Conservation (phyloP, 176 grass and related monocot species). For the Eragrostis nindensis region DNA sequence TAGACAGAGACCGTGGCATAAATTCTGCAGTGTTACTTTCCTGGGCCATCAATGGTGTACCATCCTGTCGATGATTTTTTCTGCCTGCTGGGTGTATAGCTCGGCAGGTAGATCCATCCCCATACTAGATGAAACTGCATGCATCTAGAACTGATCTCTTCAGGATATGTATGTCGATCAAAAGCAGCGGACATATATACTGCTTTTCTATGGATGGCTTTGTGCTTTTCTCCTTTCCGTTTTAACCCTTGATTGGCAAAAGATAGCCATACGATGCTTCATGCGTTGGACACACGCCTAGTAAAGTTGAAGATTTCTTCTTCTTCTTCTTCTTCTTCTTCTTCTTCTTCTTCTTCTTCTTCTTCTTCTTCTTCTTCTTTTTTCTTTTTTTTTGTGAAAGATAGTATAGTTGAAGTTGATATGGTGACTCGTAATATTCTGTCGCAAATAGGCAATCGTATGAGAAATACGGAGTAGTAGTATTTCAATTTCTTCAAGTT, state of each 20-base stretch:
- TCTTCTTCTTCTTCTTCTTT: no score
- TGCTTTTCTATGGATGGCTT: constrained; percentile 23
- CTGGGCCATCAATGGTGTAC: neutral
- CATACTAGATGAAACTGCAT: neutral
- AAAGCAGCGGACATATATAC: neutral
- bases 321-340: no score
- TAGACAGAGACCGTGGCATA: neutral
- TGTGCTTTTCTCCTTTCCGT: constrained; percentile 14
- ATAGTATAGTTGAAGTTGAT: no score
- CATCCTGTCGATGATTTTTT: constrained; percentile 11
- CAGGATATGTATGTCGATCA: constrained; percentile 6
- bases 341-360: no score
- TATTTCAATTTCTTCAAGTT: no score
- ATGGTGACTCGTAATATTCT: no score
- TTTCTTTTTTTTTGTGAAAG: no score
- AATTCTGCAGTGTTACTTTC: constrained; percentile 16
- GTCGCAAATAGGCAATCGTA: no score
- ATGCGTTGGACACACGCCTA: no score
- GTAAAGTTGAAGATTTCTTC: no score
- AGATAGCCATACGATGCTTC: no score
- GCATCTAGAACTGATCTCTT: neutral
- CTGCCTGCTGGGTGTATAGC: neutral
- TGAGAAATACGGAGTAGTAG: no score
- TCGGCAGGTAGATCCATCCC: neutral
- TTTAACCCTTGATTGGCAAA: neutral